A percentile compares a stretch with the other conserved stretches of the same genome.
Evolutionary conservation across 2,329 filamentous ascomycete species (phyloP).

Genomic region (Xylaria polymorpha): DNA sequence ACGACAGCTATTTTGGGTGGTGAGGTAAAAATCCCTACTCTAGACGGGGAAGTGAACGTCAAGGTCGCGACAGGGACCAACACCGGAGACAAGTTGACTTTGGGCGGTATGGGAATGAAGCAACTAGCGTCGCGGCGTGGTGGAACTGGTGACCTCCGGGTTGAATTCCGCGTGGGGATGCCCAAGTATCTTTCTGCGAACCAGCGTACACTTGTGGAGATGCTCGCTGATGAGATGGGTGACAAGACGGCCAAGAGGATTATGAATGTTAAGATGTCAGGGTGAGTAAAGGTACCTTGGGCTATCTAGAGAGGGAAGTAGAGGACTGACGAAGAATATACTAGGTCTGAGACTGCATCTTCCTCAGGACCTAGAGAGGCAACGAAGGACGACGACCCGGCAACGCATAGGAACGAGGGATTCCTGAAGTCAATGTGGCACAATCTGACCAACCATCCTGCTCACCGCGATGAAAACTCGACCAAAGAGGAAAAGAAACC

Average conservation of each 20-base stretch:
- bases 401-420: conserved; percentile 80
- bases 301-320: not conserved
- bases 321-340: conserved; percentile 35
- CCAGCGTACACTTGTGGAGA: conserved; percentile 91
- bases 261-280: conserved; percentile 78
- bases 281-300: conserved; percentile 56
- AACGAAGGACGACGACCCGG: conserved; percentile 52
- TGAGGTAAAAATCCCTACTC: conserved; percentile 87
- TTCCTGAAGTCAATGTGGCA: conserved; percentile 96
- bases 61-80: conserved; percentile 91
- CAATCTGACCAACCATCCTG: conserved; percentile 81
- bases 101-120: conserved; percentile 94
- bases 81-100: conserved; percentile 90
- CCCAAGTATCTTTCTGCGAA: conserved; percentile 93
- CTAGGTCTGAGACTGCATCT: conserved; percentile 36
- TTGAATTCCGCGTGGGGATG: conserved; percentile 96
- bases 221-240: conserved; percentile 95
- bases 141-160: conserved; percentile 82
- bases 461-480: conserved; percentile 57
- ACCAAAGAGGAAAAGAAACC: conserved; percentile 33
- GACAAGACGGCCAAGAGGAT: conserved; percentile 92
- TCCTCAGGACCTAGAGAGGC: conserved; percentile 35
- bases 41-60: conserved; percentile 90
- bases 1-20: conserved; percentile 94
- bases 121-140: conserved; percentile 76